Base-by-base conservation (phyloP, 78 protist species). In the Carpediemonas membranifera region DNA sequence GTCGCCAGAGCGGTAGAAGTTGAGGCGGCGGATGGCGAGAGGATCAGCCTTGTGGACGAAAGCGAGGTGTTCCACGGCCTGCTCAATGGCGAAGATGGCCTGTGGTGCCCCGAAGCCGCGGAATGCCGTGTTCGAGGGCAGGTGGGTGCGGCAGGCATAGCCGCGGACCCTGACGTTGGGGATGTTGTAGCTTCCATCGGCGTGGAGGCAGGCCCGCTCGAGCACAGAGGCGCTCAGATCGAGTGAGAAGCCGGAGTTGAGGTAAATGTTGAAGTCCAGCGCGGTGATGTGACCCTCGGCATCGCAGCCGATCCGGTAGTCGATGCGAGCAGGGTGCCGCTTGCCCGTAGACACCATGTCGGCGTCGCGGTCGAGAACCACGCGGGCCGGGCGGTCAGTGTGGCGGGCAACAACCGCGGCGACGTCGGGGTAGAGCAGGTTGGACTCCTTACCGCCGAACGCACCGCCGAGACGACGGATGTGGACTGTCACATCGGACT, bases 61-160 rank as follows among this genome's bases (percentile, higher is more conserved):
- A 0, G 93, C 88, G 35, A 85, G 82, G 3, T 70, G 59, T 39
- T 83, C 88, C 28, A 93, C 61, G 66, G 76, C 33, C 33, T 19
- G 37, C 71, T 93, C 98, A 39, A 66, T 37, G 28, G 58, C 14
- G 53, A 79, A 3, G 58, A 79, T 59, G 43, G 81, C 91, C 59
- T 92, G 94, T 15, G 96, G 94, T 27, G 87, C 92, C 33, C 98
- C 98, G 59, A 90, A 92, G 31, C 93, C 95, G 9, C 85, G 71
- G 78, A 90, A 88, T 16, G 98, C 94, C 15, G 98, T 92, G 83
- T 85, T 76, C 50, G 95, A 66, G 56, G 71, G 71, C 30, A 21
- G 34, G 57, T 66, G 55, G n/a, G 71, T 50, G 7, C 35, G 3
- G 27, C 59, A 66, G 9, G 56, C 24, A 13, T n/a, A 1, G 36